Evolutionary conservation across 2,329 filamentous ascomycete species (phyloP).

Genomic region (Aspergillus viridinutans): DNA sequence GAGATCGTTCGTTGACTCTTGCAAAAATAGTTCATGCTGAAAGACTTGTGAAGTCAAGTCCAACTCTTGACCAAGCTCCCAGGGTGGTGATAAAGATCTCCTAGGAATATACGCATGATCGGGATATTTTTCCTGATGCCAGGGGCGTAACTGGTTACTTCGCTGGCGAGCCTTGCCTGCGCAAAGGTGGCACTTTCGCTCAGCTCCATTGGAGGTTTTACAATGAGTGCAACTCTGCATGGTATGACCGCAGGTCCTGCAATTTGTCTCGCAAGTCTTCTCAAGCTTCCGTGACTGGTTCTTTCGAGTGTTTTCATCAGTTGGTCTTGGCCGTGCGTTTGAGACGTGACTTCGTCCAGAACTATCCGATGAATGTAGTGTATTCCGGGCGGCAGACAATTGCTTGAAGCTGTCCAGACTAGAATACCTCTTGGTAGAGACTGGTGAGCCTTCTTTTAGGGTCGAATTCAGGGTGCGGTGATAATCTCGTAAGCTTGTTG

Average conservation of each 20-base stretch:
- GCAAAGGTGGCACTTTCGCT: constrained; percentile 4
- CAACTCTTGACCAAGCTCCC: neutral
- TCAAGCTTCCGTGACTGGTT: neutral
- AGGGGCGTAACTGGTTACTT: neutral
- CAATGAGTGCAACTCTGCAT: constrained; percentile 4
- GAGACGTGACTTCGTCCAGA: neutral
- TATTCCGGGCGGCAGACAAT: neutral
- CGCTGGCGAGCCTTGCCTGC: neutral
- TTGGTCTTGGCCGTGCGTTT: neutral
- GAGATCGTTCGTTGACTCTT: neutral
- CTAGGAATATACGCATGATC: neutral
- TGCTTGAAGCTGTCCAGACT: neutral
- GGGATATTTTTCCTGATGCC: neutral
- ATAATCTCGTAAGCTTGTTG: neutral
- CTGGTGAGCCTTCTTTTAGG: neutral
- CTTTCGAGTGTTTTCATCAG: neutral
- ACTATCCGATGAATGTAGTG: neutral
- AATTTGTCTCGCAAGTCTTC: neutral
- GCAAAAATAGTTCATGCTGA: neutral
- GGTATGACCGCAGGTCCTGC: constrained; percentile 1
- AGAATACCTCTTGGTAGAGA: neutral
- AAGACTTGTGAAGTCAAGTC: neutral
- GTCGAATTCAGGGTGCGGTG: neutral
- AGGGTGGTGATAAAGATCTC: neutral
- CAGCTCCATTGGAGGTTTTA: neutral